phyloP scores from a whole-genome alignment of 805 yeast species.

The Saccharomyces kudriavzevii region DNA sequence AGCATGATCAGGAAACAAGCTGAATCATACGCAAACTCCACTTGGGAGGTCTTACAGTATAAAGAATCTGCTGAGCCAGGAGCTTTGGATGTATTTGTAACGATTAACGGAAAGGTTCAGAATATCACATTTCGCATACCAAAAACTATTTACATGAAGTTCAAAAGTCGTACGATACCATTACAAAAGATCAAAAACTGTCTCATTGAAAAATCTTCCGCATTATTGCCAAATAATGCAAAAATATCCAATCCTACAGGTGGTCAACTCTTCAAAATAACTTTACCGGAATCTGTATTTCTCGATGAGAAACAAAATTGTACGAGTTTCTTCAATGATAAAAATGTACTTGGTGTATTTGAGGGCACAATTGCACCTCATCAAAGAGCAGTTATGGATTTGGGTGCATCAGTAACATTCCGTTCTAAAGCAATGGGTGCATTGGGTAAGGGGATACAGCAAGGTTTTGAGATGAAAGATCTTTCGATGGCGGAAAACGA shows the following conservation, averaged over 20 bases:
- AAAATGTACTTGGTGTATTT: slow-evolving; percentile 58
- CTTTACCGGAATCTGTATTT: slow-evolving; percentile 60
- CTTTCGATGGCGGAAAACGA: slow-evolving; percentile 39
- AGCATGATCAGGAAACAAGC: slow-evolving; percentile 69
- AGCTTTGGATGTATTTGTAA: slow-evolving; percentile 62
- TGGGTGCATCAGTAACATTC: slow-evolving; percentile 68
- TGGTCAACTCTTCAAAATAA: slow-evolving; percentile 47
- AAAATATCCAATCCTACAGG: slow-evolving; percentile 32
- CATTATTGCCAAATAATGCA: slow-evolving; percentile 64
- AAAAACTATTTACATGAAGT: slow-evolving; percentile 60
- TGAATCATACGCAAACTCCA: slow-evolving; percentile 62
- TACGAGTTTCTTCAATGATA: slow-evolving; percentile 55
- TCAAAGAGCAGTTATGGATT: slow-evolving; percentile 68
- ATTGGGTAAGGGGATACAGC: slow-evolving; percentile 74
- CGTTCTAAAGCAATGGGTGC: slow-evolving; percentile 71
- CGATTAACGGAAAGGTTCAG: slow-evolving; percentile 66
- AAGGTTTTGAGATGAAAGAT: slow-evolving; percentile 68
- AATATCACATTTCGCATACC: slow-evolving; percentile 66
- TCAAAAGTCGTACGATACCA: slow-evolving; percentile 42
- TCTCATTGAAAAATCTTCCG: slow-evolving; percentile 48
- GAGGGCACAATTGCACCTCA: slow-evolving; percentile 62
- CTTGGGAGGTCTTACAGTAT: slow-evolving; percentile 83
- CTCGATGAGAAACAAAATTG: slow-evolving; percentile 48
- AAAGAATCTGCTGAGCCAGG: slow-evolving; percentile 56
- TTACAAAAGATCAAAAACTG: slow-evolving; percentile 39